Base-by-base conservation (phyloP, 2,329 filamentous ascomycete genomes). In the Macrophomina phaseolina region DNA sequence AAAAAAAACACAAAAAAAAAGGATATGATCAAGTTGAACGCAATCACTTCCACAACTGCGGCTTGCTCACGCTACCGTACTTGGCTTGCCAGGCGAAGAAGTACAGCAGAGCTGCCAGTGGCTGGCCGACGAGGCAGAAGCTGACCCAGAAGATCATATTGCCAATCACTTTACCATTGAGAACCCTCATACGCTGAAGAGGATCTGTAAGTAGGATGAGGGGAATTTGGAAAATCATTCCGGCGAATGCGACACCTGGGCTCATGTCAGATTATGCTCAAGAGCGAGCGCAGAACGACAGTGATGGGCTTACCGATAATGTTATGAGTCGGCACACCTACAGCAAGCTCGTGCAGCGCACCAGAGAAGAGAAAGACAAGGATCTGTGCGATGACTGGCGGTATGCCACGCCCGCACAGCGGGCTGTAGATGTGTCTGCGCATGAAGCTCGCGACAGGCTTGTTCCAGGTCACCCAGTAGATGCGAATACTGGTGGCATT, bases 31-130 rank as follows among this genome's bases (percentile, higher is more conserved):
- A 49, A 12, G n/a, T 14, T 32, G 18, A 36, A 16, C 16, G 8
- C n/a, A 16, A 16, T 36, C 32, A 62, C 12, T 38, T 11, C 53
- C 53, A 66, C 53, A 66, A 18, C 14, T 60, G 64, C 16, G 64
- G 64, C 16, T 61, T 66, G 34, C 82, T 92, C 28, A 94, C 90
- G 73, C 90, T 93, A 12, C 95, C 95, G 76, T 97, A 97, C 82
- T 98, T 98, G 65, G 93, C 93, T 81, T 98, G 94, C 94, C 95
- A 99, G 1, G 94, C 94, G 77, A 98, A 98, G 78, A 97, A 99
- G 78, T 99, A 99, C 77, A 97, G 84, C 68, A 99, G 82, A 0
- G 93, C 94, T 1, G 93, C 95, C 72, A 98, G 87, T 0, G 95
- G 95, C 82, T 99, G 95, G 3, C 95, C 95, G 12, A 99, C 91